Evolutionary conservation across 2,329 filamentous ascomycete species (phyloP).

Genomic region (Pseudogymnoascus verrucosus): DNA sequence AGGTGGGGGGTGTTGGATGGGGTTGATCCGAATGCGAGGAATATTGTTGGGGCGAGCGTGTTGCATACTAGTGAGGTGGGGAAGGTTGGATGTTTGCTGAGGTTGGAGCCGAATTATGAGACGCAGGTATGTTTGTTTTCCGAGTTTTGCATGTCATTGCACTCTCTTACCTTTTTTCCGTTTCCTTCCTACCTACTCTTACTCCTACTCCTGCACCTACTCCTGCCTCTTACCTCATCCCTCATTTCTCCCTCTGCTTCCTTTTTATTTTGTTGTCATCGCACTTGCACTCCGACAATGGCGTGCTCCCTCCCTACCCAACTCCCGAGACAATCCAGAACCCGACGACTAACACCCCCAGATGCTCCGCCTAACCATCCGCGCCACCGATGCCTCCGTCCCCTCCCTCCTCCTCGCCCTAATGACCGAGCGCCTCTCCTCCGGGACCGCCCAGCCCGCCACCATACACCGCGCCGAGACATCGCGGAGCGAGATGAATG

Average conservation of each 20-base stretch:
- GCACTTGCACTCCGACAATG: not conserved
- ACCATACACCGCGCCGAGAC: slow-evolving; percentile 19
- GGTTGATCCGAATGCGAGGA: slow-evolving; percentile 88
- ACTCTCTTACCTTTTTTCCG: not conserved
- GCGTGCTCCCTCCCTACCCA: not conserved
- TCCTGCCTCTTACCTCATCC: not conserved
- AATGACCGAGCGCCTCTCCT: slow-evolving; percentile 75
- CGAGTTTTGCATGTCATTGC: not conserved
- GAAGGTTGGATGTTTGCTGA: slow-evolving; percentile 88
- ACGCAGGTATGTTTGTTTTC: slow-evolving; percentile 63
- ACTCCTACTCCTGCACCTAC: no score
- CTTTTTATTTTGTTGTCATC: not conserved
- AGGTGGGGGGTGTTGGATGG: slow-evolving; percentile 77
- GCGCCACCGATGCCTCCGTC: slow-evolving; percentile 86
- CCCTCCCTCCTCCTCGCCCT: slow-evolving; percentile 71
- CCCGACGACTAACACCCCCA: slow-evolving; percentile 32
- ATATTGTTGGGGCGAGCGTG: slow-evolving; percentile 86
- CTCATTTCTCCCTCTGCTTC: not conserved
- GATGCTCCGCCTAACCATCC: slow-evolving; percentile 93
- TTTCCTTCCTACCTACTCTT: not conserved
- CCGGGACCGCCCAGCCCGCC: slow-evolving; percentile 31
- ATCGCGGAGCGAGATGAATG: slow-evolving; percentile 25
- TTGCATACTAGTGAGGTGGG: slow-evolving; percentile 73
- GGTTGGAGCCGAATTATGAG: slow-evolving; percentile 88
- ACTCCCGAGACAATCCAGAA: not conserved